These are phyloP conservation scores for Plasmodium inui DNA, from an alignment of 169 alveolate species.

Conservation along the genomic window DNA sequence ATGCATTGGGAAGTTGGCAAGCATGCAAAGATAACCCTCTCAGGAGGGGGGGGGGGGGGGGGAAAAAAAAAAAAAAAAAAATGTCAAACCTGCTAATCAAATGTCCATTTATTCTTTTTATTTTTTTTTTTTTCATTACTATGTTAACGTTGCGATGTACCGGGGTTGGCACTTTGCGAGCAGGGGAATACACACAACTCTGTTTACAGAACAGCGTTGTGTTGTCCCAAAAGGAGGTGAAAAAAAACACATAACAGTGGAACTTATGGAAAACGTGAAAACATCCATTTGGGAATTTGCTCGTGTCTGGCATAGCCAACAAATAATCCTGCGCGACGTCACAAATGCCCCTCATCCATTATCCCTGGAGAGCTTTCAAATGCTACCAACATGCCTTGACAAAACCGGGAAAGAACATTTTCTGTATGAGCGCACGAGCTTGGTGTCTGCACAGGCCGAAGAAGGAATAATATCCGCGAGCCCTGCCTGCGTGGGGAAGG, in stretches of 20 bases:
- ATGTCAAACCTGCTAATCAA: neutral
- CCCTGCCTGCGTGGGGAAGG: slow-evolving; percentile 75
- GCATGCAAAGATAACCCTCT: neutral
- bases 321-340: neutral
- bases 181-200: neutral
- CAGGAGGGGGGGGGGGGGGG: neutral
- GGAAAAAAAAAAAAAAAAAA: neutral
- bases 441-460: slow-evolving; percentile 84
- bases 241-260: neutral
- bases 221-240: neutral
- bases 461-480: slow-evolving; percentile 79
- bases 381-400: slow-evolving; percentile 83
- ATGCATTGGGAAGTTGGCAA: neutral
- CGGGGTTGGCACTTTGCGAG: neutral
- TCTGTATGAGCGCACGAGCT: slow-evolving; percentile 79
- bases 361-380: neutral
- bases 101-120: neutral
- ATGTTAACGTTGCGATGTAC: neutral
- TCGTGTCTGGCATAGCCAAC: neutral
- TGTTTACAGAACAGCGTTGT: neutral
- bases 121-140: neutral
- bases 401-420: slow-evolving; percentile 83
- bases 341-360: neutral
- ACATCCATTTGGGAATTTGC: neutral
- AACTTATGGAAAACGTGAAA: neutral